A percentile compares a stretch with the other conserved stretches of the same genome.
Evolutionary conservation across 1,284 basidiomycete species (phyloP).

Genomic region (Fomitopsis schrenkii): DNA sequence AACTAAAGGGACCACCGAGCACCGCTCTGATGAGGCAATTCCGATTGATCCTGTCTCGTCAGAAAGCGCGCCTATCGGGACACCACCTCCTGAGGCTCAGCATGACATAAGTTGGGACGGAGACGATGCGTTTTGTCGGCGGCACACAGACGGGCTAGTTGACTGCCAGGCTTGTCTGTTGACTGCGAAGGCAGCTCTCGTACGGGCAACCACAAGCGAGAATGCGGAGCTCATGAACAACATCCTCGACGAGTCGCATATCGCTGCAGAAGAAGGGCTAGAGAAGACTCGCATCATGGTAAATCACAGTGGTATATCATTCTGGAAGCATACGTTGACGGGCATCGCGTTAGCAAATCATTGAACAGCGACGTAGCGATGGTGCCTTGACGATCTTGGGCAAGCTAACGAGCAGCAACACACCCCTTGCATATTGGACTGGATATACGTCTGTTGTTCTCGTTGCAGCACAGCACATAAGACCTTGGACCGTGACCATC

Average conservation of each 20-base stretch:
- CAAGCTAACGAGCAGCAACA: slow-evolving; percentile 39
- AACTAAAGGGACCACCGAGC: background rate
- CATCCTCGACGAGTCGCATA: slow-evolving; percentile 39
- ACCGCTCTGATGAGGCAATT: background rate
- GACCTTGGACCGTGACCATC: slow-evolving; percentile 58
- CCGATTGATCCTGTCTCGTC: background rate
- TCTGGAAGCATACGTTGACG: background rate
- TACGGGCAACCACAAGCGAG: slow-evolving; percentile 29
- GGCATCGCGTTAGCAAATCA: background rate
- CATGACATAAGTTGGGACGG: slow-evolving; percentile 48
- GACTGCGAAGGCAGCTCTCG: slow-evolving; percentile 34
- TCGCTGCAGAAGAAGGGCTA: slow-evolving; percentile 43
- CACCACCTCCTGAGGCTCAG: background rate
- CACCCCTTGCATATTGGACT: slow-evolving; percentile 63
- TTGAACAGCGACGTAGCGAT: background rate
- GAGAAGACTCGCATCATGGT: slow-evolving; percentile 11
- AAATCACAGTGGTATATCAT: background rate
- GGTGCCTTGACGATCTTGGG: slow-evolving; percentile 3
- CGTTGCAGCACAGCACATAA: slow-evolving; percentile 43
- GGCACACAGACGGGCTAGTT: slow-evolving; percentile 39
- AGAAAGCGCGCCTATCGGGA: background rate
- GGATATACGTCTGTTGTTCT: slow-evolving; percentile 57
- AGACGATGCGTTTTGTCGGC: slow-evolving; percentile 46
- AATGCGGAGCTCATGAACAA: slow-evolving; percentile 33
- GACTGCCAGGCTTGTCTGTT: slow-evolving; percentile 59